A percentile compares a stretch with the other conserved stretches of the same genome.
Evolutionary conservation across 2,329 filamentous ascomycete species (phyloP).

Genomic region (Myriosclerotinia duriaeana): DNA sequence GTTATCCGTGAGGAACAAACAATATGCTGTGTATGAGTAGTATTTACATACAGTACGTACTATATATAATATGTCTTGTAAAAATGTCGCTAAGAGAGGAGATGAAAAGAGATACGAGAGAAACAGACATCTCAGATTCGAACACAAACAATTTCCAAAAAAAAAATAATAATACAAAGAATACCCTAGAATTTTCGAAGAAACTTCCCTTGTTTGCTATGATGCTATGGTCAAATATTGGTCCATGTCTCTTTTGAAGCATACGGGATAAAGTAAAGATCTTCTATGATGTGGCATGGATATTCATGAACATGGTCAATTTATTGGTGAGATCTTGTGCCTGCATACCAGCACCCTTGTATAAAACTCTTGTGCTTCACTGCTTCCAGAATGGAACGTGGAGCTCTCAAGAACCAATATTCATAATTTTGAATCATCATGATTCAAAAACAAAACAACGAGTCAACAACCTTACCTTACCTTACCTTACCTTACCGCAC

Average conservation of each 20-base stretch:
- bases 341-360: conserved; percentile 14
- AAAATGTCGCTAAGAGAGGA: neutral
- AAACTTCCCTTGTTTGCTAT: conserved; percentile 13
- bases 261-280: conserved; percentile 19
- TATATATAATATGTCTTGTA: neutral
- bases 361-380: neutral
- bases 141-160: neutral
- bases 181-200: neutral
- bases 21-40: neutral
- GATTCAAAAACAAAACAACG: conserved; percentile 4
- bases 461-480: conserved; percentile 15
- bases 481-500: neutral
- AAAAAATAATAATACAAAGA: neutral
- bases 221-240: conserved; percentile 3
- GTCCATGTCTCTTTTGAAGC: neutral
- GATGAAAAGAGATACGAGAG: neutral
- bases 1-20: conserved; percentile 3
- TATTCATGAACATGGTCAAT: conserved; percentile 12
- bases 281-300: neutral
- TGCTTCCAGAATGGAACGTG: conserved; percentile 17
- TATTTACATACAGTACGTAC: neutral
- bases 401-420: conserved; percentile 23
- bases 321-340: conserved; percentile 10
- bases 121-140: conserved; percentile 1
- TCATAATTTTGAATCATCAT: conserved; percentile 16